A percentile compares a stretch with the other conserved stretches of the same genome.
Evolutionary conservation across 352 stramenopile genomes (phyloP).

Genomic region (Phytophthora hibernalis): DNA sequence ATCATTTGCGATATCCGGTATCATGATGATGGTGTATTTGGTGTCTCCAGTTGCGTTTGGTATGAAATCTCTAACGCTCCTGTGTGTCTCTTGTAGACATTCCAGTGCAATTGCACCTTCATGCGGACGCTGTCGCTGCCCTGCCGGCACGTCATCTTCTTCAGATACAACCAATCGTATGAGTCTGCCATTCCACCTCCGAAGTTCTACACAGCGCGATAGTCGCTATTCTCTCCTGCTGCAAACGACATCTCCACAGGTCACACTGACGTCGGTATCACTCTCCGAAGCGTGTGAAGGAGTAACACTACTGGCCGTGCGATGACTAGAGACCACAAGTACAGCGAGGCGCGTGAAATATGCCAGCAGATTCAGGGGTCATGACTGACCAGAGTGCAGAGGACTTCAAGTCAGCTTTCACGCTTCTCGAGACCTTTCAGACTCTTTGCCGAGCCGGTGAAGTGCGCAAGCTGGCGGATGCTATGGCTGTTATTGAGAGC

Average conservation of each 20-base stretch:
- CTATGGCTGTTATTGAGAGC: slow-evolving; percentile 1
- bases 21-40: neutral
- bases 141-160: slow-evolving; percentile 19
- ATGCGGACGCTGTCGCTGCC: slow-evolving; percentile 18
- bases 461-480: slow-evolving; percentile 15
- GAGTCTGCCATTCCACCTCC: slow-evolving; percentile 16
- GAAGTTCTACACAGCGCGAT: slow-evolving; percentile 18
- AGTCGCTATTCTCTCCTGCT: slow-evolving; percentile 1
- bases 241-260: slow-evolving; percentile 20
- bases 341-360: slow-evolving; percentile 1
- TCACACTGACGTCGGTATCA: neutral
- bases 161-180: neutral
- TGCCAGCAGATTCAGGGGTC: slow-evolving; percentile 12
- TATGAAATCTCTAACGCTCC: neutral
- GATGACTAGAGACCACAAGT: slow-evolving; percentile 1
- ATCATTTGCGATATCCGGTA: slow-evolving; percentile 5
- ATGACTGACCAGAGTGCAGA: slow-evolving; percentile 14
- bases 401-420: slow-evolving; percentile 4
- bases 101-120: slow-evolving; percentile 14
- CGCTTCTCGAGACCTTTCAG: neutral
- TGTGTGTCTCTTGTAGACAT: slow-evolving; percentile 16
- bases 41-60: too few relatives aligned
- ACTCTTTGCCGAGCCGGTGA: slow-evolving; percentile 4
- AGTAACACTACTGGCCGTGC: neutral
- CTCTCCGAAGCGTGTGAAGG: neutral